A percentile compares a stretch with the other conserved stretches of the same genome.
Conservation (phyloP, 371 early-diverging fungal species). For the Zopfochytrium polystomum region DNA sequence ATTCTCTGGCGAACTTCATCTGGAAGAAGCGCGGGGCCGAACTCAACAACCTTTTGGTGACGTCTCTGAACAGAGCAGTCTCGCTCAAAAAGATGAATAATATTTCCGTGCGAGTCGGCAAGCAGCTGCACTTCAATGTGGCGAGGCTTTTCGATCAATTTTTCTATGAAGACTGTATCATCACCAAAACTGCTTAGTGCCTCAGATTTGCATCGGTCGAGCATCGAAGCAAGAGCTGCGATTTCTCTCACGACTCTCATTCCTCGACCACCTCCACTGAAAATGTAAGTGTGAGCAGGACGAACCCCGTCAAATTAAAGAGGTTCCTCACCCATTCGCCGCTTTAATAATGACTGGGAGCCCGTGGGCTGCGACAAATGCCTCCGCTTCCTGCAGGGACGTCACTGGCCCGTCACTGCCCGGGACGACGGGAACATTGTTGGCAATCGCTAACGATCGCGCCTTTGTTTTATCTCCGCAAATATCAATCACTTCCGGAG, state of each 20-base stretch:
- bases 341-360: constrained; percentile 99
- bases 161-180: constrained; percentile 84
- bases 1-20: constrained; percentile 72
- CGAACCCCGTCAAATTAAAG: constrained; percentile 96
- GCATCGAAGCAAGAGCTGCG: constrained; percentile 90
- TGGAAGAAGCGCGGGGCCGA: constrained; percentile 25
- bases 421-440: constrained; percentile 83
- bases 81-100: constrained; percentile 78
- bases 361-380: constrained; percentile 61
- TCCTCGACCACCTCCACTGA: constrained; percentile 99
- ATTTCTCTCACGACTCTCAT: constrained; percentile 73
- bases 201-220: constrained; percentile 92
- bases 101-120: constrained; percentile 96
- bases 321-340: constrained; percentile 91
- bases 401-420: constrained; percentile 88
- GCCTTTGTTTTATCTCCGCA: constrained; percentile 94
- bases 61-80: constrained; percentile 99
- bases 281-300: too few relatives aligned
- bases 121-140: constrained; percentile 98
- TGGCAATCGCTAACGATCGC: constrained; percentile 67
- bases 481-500: constrained; percentile 71
- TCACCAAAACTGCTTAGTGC: constrained; percentile 87
- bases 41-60: constrained; percentile 73
- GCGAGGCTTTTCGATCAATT: constrained; percentile 89
- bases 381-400: constrained; percentile 75